These are phyloP conservation scores for Ogataea pini DNA, from an alignment of 805 yeast genomes.

Conservation along the genomic window DNA sequence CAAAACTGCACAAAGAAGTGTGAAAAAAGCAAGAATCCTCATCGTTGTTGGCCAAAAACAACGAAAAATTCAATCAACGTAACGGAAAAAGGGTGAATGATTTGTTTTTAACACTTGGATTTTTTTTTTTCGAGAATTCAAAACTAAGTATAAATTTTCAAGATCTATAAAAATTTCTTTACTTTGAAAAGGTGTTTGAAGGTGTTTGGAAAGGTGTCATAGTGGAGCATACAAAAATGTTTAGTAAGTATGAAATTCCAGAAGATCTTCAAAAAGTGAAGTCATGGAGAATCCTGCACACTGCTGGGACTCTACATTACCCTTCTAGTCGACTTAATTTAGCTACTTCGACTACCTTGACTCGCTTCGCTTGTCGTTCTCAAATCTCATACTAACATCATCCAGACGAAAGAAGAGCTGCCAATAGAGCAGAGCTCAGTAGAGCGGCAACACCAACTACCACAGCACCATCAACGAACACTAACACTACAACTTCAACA, in stretches of 20 bases:
- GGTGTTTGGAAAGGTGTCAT: neutral
- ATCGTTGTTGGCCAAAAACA: slow-evolving; percentile 3
- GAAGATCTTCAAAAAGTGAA: too few species aligned
- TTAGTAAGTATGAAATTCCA: slow-evolving; percentile 2
- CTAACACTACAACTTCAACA: neutral
- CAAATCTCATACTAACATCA: neutral
- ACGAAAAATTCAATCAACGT: neutral
- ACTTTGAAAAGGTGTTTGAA: neutral
- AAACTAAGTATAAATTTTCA: neutral
- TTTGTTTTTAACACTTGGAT: slow-evolving; percentile 2
- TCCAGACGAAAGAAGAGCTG: slow-evolving; percentile 28
- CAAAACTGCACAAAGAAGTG: slow-evolving; percentile 27
- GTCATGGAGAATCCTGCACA: too few species aligned
- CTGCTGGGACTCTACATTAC: too few species aligned
- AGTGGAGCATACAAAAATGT: too few species aligned
- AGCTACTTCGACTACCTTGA: too few species aligned
- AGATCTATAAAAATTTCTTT: neutral
- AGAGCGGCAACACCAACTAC: neutral
- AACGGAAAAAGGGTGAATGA: neutral
- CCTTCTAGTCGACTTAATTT: too few species aligned
- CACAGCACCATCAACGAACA: neutral
- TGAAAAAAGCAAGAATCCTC: slow-evolving; percentile 5
- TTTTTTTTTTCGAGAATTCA: neutral
- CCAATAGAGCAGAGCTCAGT: slow-evolving; percentile 21
- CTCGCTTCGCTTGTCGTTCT: too few species aligned